Evolutionary conservation across 192 early-diverging fungal genomes (phyloP), one percentile per base, ranked within the genome.

Genomic region (Backusella tarrabulga): DNA sequence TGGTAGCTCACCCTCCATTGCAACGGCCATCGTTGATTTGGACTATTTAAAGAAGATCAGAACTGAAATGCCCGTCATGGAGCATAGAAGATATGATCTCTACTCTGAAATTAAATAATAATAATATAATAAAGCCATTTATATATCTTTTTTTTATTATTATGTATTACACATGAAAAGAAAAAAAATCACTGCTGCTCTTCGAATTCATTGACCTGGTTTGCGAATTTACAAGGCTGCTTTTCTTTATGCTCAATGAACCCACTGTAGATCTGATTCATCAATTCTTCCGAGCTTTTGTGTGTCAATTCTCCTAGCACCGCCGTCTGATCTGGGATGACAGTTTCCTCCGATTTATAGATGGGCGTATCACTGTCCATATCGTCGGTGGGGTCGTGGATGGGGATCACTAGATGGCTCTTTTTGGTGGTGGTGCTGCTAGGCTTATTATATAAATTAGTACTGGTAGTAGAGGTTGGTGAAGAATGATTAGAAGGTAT

Each of bases 51-150:
- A 85, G 19, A 85, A 85, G 19, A 85, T 94, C 23, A 87, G 93
- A 38, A 71, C 77, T 26, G 90, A 93, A 71, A 94, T 95, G 91
- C 94, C 93, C 1, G 90, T 96, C 11, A 78, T 92, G 74, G 74
- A 81, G 6, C 95, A 96, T 80, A 83, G 90, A 70, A 86, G 93
- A 50, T 35, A 83, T 36, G 92, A 94, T 29, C 34, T 95, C 29
- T 93, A 85, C 19, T n/a, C 46, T 75, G 15, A 44, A 44, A 44
- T 17, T 44, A 17, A 44, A 44, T 44, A 44, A 44, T 40, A 40
- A 40, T 40, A 40, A 12, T 11, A 42, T 19, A 50, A 50, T n/a
- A 50, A 50, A 50, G 17, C 4, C 17, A 1, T n/a, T 19, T n/a
- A 6, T n/a, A 50, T n/a, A 2, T 14, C 3, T 14, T 0, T 44